Conservation (phyloP, 2,329 filamentous ascomycete genomes). For the Lasiodiplodia hormozganensis region DNA sequence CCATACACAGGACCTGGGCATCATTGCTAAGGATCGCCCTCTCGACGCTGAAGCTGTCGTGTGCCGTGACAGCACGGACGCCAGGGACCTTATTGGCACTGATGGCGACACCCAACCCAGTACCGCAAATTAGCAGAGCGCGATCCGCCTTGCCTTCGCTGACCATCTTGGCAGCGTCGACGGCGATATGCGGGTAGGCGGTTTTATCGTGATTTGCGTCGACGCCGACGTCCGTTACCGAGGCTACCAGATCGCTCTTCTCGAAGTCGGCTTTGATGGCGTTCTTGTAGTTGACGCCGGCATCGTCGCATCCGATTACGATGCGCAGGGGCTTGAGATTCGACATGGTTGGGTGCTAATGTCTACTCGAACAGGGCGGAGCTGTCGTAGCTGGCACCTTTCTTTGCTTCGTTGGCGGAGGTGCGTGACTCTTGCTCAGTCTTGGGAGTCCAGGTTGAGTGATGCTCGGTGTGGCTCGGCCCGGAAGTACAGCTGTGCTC, state of each 20-base stretch:
- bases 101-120: conserved; percentile 86
- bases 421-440: conserved; percentile 25
- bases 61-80: conserved; percentile 85
- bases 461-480: conserved; percentile 28
- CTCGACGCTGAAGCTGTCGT: conserved; percentile 86
- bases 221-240: conserved; percentile 78
- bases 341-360: conserved; percentile 16
- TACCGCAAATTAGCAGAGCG: conserved; percentile 83
- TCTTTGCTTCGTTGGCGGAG: conserved; percentile 19
- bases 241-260: conserved; percentile 69
- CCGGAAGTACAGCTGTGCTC: conserved; percentile 27
- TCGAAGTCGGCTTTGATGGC: conserved; percentile 77
- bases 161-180: conserved; percentile 72
- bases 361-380: conserved; percentile 24
- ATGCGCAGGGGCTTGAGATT: conserved; percentile 56
- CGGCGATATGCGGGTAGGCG: conserved; percentile 80
- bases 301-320: conserved; percentile 72
- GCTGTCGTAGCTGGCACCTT: conserved; percentile 38
- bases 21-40: conserved; percentile 82
- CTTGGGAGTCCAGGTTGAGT: conserved; percentile 26
- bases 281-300: conserved; percentile 79
- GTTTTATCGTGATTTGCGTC: conserved; percentile 72
- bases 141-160: conserved; percentile 72
- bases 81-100: conserved; percentile 88
- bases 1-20: conserved; percentile 86